Base-by-base conservation (phyloP, 2,329 filamentous ascomycete species). In the Colletotrichum tanaceti region DNA sequence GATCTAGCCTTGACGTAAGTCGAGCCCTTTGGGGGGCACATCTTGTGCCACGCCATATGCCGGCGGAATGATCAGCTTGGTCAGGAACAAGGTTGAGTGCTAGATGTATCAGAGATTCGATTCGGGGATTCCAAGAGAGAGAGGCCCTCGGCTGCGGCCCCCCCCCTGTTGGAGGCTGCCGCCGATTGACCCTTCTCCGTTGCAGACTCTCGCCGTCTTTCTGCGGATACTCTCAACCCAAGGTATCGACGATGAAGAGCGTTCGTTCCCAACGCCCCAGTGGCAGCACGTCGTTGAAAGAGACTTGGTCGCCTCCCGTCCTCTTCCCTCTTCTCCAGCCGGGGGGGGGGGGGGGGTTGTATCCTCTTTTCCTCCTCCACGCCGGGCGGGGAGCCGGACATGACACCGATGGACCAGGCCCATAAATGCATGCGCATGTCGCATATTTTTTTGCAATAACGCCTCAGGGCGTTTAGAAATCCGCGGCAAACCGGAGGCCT, bases 31-130 rank as follows among this genome's bases (percentile, higher is more conserved):
- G n/a, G n/a, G 65, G 65, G 52, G 49, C 24, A 32, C 47, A 59
- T 68, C 61, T 65, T 55, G 65, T 68, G 63, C 32, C 52, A 65
- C 65, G 28, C 55, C 47, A 65, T 16, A 44, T 65, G 47, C 49
- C 39, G 65, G 24, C 39, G 41, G 59, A 53, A 50, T 58, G n/a
- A 22, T 47, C 35, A 38, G 41, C 35, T 46, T 47, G n/a, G 18
- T 16, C 5, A 11, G 9, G 16, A 46, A 43, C 28, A 32, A 13
- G 35, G 24, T 13, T 50, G 58, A n/a, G n/a, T n/a, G n/a, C n/a
- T 13, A 13, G 10, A 32, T 57, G 39, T 39, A 44, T 32, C 22
- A 41, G 38, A 16, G 11, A 11, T 41, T 41, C 28, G 28, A 28
- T 28, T 28, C 28, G n/a, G 6, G 28, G 5, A 28, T 28, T 28